phyloP scores from a whole-genome alignment of 2,329 filamentous ascomycete genomes.

The Aureobasidium namibiae region DNA sequence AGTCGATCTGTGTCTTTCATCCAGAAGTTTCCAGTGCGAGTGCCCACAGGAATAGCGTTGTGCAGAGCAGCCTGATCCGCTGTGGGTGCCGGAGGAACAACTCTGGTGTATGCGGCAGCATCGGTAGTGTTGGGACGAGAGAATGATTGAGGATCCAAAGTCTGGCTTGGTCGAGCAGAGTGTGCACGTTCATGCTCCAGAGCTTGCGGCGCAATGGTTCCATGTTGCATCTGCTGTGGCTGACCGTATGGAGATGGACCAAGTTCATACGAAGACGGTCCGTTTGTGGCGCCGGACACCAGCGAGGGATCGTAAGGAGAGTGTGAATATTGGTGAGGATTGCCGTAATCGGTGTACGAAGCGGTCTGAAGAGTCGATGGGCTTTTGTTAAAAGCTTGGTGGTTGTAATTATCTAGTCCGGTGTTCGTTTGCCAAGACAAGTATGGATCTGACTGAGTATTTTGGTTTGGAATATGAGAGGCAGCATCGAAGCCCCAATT shows the following conservation, averaged over 20 bases:
- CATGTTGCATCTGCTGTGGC: slow-evolving; percentile 15
- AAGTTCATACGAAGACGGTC: not conserved
- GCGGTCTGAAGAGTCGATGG: slow-evolving; percentile 10
- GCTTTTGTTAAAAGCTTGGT: slow-evolving; percentile 18
- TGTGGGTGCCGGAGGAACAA: slow-evolving; percentile 9
- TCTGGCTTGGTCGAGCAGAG: not conserved
- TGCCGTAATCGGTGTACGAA: slow-evolving; percentile 18
- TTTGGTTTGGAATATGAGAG: slow-evolving; percentile 10
- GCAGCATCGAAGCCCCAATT: slow-evolving; percentile 13
- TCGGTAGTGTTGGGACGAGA: not conserved
- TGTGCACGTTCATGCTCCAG: slow-evolving; percentile 18
- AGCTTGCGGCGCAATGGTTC: slow-evolving; percentile 25
- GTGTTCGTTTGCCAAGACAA: slow-evolving; percentile 16
- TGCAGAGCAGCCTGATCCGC: slow-evolving; percentile 22
- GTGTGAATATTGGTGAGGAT: slow-evolving; percentile 11
- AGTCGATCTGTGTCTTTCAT: slow-evolving; percentile 35
- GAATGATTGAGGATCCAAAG: not conserved
- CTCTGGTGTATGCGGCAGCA: not conserved
- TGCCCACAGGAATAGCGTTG: slow-evolving; percentile 22
- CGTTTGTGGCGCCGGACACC: not conserved
- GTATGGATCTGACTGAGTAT: slow-evolving; percentile 15
- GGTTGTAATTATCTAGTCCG: slow-evolving; percentile 18
- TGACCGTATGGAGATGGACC: slow-evolving; percentile 13
- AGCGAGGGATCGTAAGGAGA: slow-evolving; percentile 16
- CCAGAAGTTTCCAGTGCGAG: slow-evolving; percentile 30